Base-by-base conservation (phyloP, 352 stramenopile genomes). In the Elongisporangium prolatum region DNA sequence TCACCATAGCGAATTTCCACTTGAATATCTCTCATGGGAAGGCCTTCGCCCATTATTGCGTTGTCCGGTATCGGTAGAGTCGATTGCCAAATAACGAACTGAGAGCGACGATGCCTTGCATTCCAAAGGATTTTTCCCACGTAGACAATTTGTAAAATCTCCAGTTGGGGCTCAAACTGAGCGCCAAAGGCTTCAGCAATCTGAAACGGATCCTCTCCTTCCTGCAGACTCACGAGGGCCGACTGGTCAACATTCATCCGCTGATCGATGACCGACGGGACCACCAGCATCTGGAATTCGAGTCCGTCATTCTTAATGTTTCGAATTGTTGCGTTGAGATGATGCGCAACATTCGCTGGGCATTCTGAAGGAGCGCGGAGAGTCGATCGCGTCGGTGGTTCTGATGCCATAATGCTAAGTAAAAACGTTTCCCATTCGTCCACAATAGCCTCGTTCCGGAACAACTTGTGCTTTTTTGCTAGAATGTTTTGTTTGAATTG, bases 341-440 rank as follows among this genome's bases (percentile, higher is more conserved):
- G 28, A 40, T 40, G 28, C 4, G 8, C 2, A 13, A 40, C 28
- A 40, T 13, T 40, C 28, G 4, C 9, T 40, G 28, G 28, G 28
- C 28, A 40, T 40, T 40, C 28, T n/a, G n/a, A n/a, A n/a, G n/a
- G n/a, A n/a, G n/a, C n/a, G n/a, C n/a, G n/a, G n/a, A n/a, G n/a
- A n/a, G n/a, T 14, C 28, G 28, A 40, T 40, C 8, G 28, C 9
- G 28, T 14, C 4, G 28, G 28, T 1, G 67, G 48, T 20, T 67
- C 52, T 0, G 28, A 47, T 0, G 52, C 57, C 16, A 76, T 21
- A n/a, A 76, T 66, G 21, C 51, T 18, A 24, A 59, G n/a, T 8
- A 77, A 62, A 56, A 81, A 78, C 1, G n/a, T 37, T 9, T 71
- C 59, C 77, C 80, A 89, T 28, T 89, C 80, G 18, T 11, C 10